Base-by-base conservation (phyloP, 2,329 filamentous ascomycete genomes). In the Pezicula radicicola region DNA sequence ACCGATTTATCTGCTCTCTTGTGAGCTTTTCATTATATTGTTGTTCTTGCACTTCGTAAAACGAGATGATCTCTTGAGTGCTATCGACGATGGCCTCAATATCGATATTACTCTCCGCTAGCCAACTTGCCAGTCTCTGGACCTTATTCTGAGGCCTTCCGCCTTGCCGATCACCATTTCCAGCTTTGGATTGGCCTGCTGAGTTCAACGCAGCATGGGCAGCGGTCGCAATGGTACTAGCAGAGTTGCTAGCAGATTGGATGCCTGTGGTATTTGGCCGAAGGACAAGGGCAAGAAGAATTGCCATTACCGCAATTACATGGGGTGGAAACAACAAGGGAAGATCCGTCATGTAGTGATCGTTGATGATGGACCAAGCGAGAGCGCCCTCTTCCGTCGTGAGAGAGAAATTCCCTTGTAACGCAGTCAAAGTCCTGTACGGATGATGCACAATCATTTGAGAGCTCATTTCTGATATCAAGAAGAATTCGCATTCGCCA, bases 391-490 rank as follows among this genome's bases (percentile, higher is more conserved):
- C 87, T 57, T 89, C 86, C 51, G 78, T 75, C 10, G 75, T 82
- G 39, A 89, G 72, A 35, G 77, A 74, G 51, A 89, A 78, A 27
- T 77, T 75, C 6, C 74, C 71, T 57, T 83, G 80, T n/a, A 89
- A 69, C 40, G 87, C 82, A 18, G 76, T 75, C 41, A 90, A 72
- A 50, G 79, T 84, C 46, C 85, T 83, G 64, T 90, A 90, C 3
- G 86, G 87, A 62, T 90, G 87, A 64, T 89, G 85, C 19, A 88
- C 74, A 62, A 89, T 89, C 60, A 90, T 75, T 56, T 88, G 85
- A n/a, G 84, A 87, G 62, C 80, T 84, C 76, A 90, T 81, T 59
- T 88, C 86, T 4, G 84, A 87, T 59, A 90, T 89, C 33, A 90
- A 72, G 46, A 80, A 84, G 65, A 90, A 90, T 64, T 90, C 87